phyloP scores from a whole-genome alignment of 129 eudicot genomes.

The Centaurea solstitialis region DNA sequence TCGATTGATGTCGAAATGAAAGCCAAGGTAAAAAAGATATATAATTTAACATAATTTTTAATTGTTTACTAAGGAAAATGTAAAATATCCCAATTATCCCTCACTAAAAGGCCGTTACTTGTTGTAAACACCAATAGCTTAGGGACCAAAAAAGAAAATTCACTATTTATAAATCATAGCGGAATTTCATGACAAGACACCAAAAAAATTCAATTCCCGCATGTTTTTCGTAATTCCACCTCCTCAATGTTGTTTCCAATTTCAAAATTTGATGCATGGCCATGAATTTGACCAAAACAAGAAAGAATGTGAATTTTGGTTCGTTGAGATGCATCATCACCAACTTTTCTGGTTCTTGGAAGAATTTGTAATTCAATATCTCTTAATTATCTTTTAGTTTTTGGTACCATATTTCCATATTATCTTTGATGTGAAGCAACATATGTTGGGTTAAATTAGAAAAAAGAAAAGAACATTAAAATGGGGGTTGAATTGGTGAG shows the following conservation, averaged over 20 bases:
- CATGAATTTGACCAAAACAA: background rate
- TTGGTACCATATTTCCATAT: background rate
- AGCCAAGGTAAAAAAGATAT: too few relatives aligned
- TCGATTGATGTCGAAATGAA: too few relatives aligned
- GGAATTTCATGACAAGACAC: conserved; percentile 2
- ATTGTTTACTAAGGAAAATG: too few relatives aligned
- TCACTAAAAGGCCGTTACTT: background rate
- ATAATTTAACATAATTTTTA: too few relatives aligned
- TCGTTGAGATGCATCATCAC: background rate
- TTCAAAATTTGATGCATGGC: too few relatives aligned
- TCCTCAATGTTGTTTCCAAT: background rate
- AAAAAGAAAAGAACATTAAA: background rate
- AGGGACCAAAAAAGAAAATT: background rate
- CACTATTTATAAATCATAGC: background rate
- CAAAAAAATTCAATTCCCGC: background rate
- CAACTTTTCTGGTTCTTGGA: background rate
- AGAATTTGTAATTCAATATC: background rate
- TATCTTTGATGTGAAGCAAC: background rate
- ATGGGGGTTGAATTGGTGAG: conserved; percentile 57
- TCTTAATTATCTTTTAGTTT: background rate
- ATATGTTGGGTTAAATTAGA: background rate
- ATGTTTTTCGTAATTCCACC: background rate
- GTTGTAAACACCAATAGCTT: too few relatives aligned
- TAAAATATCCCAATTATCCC: too few relatives aligned
- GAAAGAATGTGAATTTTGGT: background rate